Evolutionary conservation across 106 monocot species (phyloP), one percentile per base, ranked within the genome.

Genomic region (Dactylorhiza incarnata): DNA sequence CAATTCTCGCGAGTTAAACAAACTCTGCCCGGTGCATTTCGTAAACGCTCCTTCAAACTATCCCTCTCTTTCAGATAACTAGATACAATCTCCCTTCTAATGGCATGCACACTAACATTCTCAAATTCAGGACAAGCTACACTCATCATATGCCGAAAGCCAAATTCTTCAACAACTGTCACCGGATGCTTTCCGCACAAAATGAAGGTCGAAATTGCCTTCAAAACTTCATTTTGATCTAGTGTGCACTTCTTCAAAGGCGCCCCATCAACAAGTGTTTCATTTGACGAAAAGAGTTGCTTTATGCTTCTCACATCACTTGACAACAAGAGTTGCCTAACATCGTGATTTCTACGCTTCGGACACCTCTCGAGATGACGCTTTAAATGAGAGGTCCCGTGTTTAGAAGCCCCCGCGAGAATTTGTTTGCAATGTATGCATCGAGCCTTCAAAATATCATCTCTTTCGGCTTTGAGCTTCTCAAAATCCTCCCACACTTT

Each of bases 401-500:
- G 49, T 44, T 72, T 72, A 22, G 72, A 72, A 49, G 72, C 72
- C 5, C 72, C 72, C 11, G 72, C 48, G 9, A 72, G 49, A 49
- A 72, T 48, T 72, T 72, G 72, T 23, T 72, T 72, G 23, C 72
- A 72, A 72, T 72, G 72, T 16, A 29, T 72, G n/a, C 72, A 72
- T 9, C 23, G 45, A 49, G 72, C 72, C 44, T 72, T 72, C 49
- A 72, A 72, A 48, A 72, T 49, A 23, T 72, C 72, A 72, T 72
- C 72, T 23, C 72, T 72, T 72, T 72, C 72, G 23, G 72, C 72
- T 72, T 72, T 72, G 49, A 72, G 72, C 49, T 72, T 72, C 44
- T 72, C 72, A 72, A 72, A 72, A 72, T 72, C 72, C 23, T 72
- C 72, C 72, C 72, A 72, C 20, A 72, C 72, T 44, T 72, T 72